These are phyloP conservation scores for Solanum peruvianum DNA, from an alignment of 257 asterid species.

Conservation along the genomic window DNA sequence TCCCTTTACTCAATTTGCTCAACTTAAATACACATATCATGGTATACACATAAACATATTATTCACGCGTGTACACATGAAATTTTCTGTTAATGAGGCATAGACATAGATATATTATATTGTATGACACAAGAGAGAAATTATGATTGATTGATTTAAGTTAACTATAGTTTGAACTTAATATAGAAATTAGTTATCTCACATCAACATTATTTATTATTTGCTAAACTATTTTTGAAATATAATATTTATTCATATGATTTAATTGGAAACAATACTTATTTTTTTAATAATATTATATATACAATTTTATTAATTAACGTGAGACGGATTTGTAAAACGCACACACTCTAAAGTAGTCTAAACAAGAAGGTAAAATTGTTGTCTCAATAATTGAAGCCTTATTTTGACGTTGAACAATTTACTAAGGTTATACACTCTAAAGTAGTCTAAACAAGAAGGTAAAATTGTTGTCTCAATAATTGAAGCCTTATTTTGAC, in stretches of 20 bases:
- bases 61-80: neutral
- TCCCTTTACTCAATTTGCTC: neutral
- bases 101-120: neutral
- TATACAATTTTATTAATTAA: too few relatives aligned
- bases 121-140: conserved; percentile 3
- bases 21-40: neutral
- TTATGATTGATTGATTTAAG: conserved; percentile 77
- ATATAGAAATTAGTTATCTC: conserved; percentile 63
- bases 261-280: too few relatives aligned
- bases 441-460: too few relatives aligned
- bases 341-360: neutral
- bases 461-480: neutral
- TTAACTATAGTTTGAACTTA: conserved; percentile 68
- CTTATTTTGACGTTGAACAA: neutral
- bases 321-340: neutral
- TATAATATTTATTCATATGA: too few relatives aligned
- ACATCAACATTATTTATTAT: conserved; percentile 66
- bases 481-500: neutral
- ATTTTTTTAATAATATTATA: too few relatives aligned
- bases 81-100: neutral
- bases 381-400: neutral
- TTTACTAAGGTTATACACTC: neutral
- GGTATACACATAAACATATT: neutral
- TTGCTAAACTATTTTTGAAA: neutral
- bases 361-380: neutral